These are phyloP conservation scores for Ascochyta fabae DNA, from an alignment of 2,329 filamentous ascomycete species.

Conservation along the genomic window DNA sequence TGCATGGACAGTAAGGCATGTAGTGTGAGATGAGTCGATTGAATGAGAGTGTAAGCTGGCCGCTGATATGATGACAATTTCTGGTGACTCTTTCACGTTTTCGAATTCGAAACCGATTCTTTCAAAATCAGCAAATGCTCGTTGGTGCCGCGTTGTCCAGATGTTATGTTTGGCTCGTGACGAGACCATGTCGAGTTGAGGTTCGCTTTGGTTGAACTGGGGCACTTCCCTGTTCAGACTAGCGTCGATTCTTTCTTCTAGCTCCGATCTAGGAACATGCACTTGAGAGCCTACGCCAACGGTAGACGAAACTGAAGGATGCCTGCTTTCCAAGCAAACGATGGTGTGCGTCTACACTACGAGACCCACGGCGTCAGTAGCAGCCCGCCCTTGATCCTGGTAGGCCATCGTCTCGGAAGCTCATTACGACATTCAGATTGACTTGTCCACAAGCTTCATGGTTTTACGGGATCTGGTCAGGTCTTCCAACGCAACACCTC, in stretches of 20 bases:
- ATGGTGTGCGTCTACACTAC: constrained; percentile 22
- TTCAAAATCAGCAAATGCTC: no score
- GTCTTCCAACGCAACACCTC: constrained; percentile 29
- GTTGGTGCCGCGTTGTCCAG: no score
- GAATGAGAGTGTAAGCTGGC: no score
- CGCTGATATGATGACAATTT: no score
- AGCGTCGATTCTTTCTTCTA: not conserved
- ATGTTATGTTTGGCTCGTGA: no score
- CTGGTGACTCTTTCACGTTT: no score
- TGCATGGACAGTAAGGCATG: no score
- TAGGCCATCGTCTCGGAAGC: not conserved
- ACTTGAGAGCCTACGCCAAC: not conserved
- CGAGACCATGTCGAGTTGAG: not conserved
- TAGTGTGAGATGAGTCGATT: no score
- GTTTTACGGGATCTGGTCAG: constrained; percentile 34
- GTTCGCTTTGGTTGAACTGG: not conserved
- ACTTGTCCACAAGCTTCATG: constrained; percentile 28
- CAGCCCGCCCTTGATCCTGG: constrained; percentile 22
- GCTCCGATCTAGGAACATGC: not conserved
- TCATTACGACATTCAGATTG: not conserved
- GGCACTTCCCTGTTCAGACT: not conserved
- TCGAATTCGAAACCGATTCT: no score
- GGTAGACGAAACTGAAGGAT: constrained; percentile 3
- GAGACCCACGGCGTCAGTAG: constrained; percentile 15
- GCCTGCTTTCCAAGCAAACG: constrained; percentile 25